Conservation (phyloP, 106 monocot species). For the Hemerocallis citrina region DNA sequence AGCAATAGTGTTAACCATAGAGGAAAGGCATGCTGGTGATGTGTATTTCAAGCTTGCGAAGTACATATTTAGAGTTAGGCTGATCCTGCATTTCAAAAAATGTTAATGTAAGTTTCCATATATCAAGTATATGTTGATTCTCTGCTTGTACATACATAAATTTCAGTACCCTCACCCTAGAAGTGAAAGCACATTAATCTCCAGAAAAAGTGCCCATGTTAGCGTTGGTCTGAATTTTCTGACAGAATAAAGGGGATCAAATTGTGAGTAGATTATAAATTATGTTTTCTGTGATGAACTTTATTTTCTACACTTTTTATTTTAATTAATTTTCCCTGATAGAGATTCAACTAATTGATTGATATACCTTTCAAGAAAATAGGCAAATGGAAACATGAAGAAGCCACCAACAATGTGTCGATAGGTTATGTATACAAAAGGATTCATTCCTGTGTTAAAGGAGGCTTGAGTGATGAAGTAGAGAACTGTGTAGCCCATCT, state of each 20-base stretch:
- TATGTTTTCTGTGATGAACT: neutral
- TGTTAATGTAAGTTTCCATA: neutral
- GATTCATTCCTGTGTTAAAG: slow-evolving; percentile 70
- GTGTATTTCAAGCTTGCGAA: slow-evolving; percentile 82
- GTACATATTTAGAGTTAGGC: slow-evolving; percentile 88
- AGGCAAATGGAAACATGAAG: slow-evolving; percentile 65
- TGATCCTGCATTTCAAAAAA: slow-evolving; percentile 36
- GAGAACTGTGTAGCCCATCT: slow-evolving; percentile 70
- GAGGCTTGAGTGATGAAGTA: slow-evolving; percentile 92
- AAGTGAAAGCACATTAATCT: slow-evolving; percentile 73
- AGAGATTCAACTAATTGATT: neutral
- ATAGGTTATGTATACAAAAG: slow-evolving; percentile 72
- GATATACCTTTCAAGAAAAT: slow-evolving; percentile 71
- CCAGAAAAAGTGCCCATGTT: slow-evolving; percentile 75
- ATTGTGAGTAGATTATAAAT: neutral
- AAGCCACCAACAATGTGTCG: slow-evolving; percentile 48
- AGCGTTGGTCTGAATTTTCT: slow-evolving; percentile 78
- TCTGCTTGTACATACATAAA: neutral
- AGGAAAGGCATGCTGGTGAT: slow-evolving; percentile 65
- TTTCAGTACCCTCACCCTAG: slow-evolving; percentile 42
- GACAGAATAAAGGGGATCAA: slow-evolving; percentile 2
- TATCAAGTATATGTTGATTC: neutral
- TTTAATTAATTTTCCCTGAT: neutral
- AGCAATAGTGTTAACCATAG: slow-evolving; percentile 78
- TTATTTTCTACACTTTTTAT: neutral